Evolutionary conservation across 805 yeast genomes (phyloP), one percentile per base, ranked within the genome.

Genomic region (Kluyveromyces wickerhamii): DNA sequence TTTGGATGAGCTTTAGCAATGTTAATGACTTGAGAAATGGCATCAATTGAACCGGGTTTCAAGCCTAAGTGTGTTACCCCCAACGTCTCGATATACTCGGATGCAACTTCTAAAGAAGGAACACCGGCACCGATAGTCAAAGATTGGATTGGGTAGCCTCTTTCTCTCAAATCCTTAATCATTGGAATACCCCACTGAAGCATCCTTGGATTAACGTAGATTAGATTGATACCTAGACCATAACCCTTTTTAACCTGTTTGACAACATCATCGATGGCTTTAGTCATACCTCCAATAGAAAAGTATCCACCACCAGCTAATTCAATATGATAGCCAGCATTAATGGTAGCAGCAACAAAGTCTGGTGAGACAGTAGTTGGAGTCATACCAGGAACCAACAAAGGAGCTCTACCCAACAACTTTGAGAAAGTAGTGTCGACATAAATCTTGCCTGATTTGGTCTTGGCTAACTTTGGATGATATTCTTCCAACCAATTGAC

Each of bases 241-340:
- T 79, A 74, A 56, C 97, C 97, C 45, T 94, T 92, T 41, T 69
- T 67, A 36, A 84, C 74, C 44, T 69, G 68, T 34, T 66, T 61
- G 42, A 83, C 81, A 48, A 92, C 82, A 49, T 76, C 63, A 51
- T 80, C 73, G 48, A 92, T 68, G 27, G 96, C 96, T 18, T 56
- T 58, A 36, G 80, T 75, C 79, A 92, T 77, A 52, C 69, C 68
- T 7, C 57, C 60, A 43, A 94, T 79, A 39, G 69, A 60, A 64
- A 89, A 92, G 65, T 92, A 92, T 54, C 97, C 99, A 72, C 99
- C 99, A 63, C 99, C 99, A 32, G 95, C 98, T 54, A 92, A 72
- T 69, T 92, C 99, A 53, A 89, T 86, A 58, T 86, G 95, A 67
- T 88, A 92, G 43, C 99, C 99, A 33, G 97, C 87, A 58, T 88